phyloP scores from a whole-genome alignment of 2,329 filamentous ascomycete species.

The Alternaria burnsii region DNA sequence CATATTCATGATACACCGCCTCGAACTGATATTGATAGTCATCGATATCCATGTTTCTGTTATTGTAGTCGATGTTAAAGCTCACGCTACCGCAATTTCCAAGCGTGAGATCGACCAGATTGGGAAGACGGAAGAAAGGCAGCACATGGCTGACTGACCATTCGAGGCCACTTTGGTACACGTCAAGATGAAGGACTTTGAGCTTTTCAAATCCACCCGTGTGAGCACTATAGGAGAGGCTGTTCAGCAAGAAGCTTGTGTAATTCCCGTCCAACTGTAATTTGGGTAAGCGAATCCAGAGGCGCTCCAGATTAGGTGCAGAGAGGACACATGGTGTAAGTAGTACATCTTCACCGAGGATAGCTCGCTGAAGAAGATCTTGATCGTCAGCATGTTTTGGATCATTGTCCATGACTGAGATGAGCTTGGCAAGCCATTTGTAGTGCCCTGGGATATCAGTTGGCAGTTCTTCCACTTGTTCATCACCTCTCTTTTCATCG shows the following conservation, averaged over 20 bases:
- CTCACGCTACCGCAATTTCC: background rate
- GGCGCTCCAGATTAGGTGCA: background rate
- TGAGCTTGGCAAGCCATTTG: background rate
- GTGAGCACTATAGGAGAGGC: background rate
- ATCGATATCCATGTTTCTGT: too few species aligned
- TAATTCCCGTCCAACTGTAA: background rate
- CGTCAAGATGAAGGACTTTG: background rate
- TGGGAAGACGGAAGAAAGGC: background rate
- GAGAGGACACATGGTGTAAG: background rate
- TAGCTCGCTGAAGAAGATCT: background rate
- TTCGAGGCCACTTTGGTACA: background rate
- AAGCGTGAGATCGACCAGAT: background rate
- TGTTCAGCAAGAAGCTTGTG: background rate
- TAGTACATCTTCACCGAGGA: background rate
- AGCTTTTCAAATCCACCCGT: background rate
- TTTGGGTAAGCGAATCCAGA: background rate
- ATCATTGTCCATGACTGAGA: background rate
- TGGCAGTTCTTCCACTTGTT: background rate
- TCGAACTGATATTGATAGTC: too few species aligned
- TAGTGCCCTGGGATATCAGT: background rate
- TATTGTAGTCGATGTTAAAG: too few species aligned
- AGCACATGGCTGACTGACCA: background rate
- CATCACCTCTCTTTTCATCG: background rate
- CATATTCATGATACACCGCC: too few species aligned
- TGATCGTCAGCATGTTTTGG: background rate